Percentiles rank a stretch among this genome's conserved stretches.
Evolutionary conservation across 495 filamentous ascomycete species (phyloP).

Genomic region (Penicillium dipodomyicola): DNA sequence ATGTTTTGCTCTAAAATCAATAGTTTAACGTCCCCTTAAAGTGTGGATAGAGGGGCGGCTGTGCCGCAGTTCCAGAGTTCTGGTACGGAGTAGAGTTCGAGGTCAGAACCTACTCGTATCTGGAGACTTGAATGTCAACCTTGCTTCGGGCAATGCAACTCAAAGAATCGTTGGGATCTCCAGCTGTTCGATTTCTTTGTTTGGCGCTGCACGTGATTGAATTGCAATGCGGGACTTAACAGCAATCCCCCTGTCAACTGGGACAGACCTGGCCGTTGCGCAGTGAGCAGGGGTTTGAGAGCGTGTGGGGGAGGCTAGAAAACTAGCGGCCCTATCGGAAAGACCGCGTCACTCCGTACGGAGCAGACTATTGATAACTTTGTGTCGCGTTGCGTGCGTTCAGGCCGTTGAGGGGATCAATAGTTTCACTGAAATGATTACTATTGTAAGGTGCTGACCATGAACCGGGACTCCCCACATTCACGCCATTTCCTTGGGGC

Average conservation of each 20-base stretch:
- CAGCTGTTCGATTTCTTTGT: conserved; percentile 4
- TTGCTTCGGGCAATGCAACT: not conserved
- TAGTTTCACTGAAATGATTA: conserved; percentile 2
- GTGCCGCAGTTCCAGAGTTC: conserved; percentile 6
- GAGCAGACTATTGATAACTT: conserved; percentile 1
- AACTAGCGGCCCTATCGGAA: conserved; percentile 6
- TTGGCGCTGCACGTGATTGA: conserved; percentile 24
- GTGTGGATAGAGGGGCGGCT: conserved; percentile 10
- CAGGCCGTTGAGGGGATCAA: conserved; percentile 1
- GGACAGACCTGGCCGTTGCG: conserved; percentile 3
- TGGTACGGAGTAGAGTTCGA: not conserved
- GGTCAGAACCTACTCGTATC: conserved; percentile 4
- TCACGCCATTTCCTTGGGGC: conserved; percentile 10
- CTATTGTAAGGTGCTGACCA: not conserved
- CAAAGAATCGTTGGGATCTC: not conserved
- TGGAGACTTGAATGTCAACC: conserved; percentile 1
- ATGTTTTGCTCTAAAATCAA: conserved; percentile 9
- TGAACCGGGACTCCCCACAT: conserved; percentile 4
- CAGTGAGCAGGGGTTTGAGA: conserved; percentile 5
- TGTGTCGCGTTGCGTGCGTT: not conserved
- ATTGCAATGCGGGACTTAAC: conserved; percentile 23
- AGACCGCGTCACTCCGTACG: not conserved
- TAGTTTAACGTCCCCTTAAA: conserved; percentile 13
- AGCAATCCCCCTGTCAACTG: conserved; percentile 3
- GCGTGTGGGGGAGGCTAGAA: conserved; percentile 9